Conservation (phyloP, 2,329 filamentous ascomycete species). For the Microcyclosporella mali region DNA sequence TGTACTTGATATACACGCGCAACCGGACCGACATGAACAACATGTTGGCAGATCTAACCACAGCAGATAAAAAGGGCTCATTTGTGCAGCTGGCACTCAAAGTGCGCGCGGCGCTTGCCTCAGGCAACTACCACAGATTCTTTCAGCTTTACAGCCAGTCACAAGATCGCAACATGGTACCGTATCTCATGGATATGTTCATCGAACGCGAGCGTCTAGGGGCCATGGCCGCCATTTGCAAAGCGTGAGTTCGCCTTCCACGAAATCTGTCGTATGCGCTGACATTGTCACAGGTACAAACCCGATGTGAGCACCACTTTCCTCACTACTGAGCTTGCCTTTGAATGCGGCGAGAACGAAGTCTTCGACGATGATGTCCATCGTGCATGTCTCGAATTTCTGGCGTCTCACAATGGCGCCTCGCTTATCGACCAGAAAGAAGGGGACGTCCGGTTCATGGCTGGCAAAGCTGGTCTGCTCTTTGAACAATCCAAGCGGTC, state of each 20-base stretch:
- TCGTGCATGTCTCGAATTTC: conserved; percentile 67
- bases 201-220: conserved; percentile 85
- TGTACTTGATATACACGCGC: conserved; percentile 98
- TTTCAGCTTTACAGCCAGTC: conserved; percentile 93
- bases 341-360: conserved; percentile 69
- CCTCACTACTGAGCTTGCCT: conserved; percentile 91
- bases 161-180: conserved; percentile 67
- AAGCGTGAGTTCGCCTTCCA: conserved; percentile 66
- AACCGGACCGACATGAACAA: conserved; percentile 98
- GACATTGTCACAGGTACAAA: conserved; percentile 68
- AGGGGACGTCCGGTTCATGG: conserved; percentile 61
- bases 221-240: conserved; percentile 87
- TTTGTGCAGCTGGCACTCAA: conserved; percentile 86
- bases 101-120: conserved; percentile 82
- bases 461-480: conserved; percentile 62
- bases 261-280: conserved; percentile 31
- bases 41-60: conserved; percentile 95
- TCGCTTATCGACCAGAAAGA: conserved; percentile 69
- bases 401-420: conserved; percentile 72
- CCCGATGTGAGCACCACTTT: conserved; percentile 82
- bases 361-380: conserved; percentile 22
- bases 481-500: conserved; percentile 68
- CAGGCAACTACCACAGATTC: conserved; percentile 96
- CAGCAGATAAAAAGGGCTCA: conserved; percentile 82
- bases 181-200: conserved; percentile 99